Conservation (phyloP, 1,139 yeast species). For the Scheffersomyces titani region DNA sequence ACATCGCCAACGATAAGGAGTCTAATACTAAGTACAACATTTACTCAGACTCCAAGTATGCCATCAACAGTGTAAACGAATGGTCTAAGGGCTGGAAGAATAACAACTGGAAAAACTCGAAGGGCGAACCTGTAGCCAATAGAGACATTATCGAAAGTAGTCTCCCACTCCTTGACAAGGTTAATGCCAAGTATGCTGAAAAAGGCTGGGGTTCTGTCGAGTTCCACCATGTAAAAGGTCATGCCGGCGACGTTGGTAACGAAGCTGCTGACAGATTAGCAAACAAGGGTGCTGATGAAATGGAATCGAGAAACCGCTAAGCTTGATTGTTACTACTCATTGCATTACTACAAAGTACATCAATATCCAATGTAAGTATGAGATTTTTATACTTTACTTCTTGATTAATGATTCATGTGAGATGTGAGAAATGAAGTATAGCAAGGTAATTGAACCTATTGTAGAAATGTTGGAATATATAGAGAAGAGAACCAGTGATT, state of each 20-base stretch:
- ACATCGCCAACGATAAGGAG: slow-evolving; percentile 26
- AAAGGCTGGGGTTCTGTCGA: slow-evolving; percentile 35
- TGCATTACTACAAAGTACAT: too few species aligned
- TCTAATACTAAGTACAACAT: slow-evolving; percentile 28
- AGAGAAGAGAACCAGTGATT: too few species aligned
- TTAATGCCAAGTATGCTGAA: slow-evolving; percentile 26
- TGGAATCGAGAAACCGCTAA: not conserved
- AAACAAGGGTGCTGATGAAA: slow-evolving; percentile 54
- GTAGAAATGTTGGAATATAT: too few species aligned
- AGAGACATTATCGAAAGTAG: slow-evolving; percentile 46
- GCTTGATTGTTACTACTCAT: too few species aligned
- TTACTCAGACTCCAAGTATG: slow-evolving; percentile 60
- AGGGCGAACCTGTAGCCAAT: slow-evolving; percentile 51
- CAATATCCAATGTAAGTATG: too few species aligned
- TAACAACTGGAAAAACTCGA: slow-evolving; percentile 53
- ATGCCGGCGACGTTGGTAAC: slow-evolving; percentile 68
- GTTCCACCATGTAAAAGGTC: slow-evolving; percentile 71
- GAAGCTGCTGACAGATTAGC: slow-evolving; percentile 80
- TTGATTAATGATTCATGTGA: too few species aligned
- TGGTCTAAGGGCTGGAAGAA: slow-evolving; percentile 58
- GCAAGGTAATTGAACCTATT: too few species aligned
- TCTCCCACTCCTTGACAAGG: slow-evolving; percentile 22
- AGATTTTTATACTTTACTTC: too few species aligned
- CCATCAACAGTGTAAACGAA: slow-evolving; percentile 45
- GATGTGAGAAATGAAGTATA: too few species aligned